Base-by-base conservation (phyloP, 768 basidiomycete species). In the Leccinum olivaceopallidum region DNA sequence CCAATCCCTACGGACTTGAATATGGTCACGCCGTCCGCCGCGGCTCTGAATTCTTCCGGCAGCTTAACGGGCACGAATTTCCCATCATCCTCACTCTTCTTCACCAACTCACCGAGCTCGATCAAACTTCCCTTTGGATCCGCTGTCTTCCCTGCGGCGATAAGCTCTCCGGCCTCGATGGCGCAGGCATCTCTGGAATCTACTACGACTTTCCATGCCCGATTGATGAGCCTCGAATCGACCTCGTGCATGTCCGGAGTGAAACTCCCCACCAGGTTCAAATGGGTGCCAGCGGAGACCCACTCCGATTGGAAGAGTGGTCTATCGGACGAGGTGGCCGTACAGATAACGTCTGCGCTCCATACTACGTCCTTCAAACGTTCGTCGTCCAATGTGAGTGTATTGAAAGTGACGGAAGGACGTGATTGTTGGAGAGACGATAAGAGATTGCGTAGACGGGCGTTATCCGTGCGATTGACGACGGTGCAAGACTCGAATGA, bases 1-100 rank as follows among this genome's bases (percentile, higher is more conserved):
- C 90, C 92, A 6, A 94, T 74, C 2, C 94, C 94, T 6, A 95
- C 94, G 0, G 89, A 90, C 75, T 95, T 95, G 82, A 93, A 95
- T 30, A 95, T 80, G 1, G 88, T 90, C 12, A 94, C 79, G 1
- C 81, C 79, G 1, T 83, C 85, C 4, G 70, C 63, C 26, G 10
- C 9, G 5, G 42, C 65, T 24, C 53, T 60, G 34, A 67, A 44
- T 7, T 20, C 51, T 18, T 32, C 51, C 6, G 65, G 65, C 18
- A 65, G 30, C 28, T 59, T 61, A 10, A 68, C 54, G 32, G 66
- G 48, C 4, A 59, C 53, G 20, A 63, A 53, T 12, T 51, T 58
- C 48, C 64, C 62, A 42, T 62, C 59, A 0, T 55, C 53, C 2
- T 28, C 54, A 42, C 57, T 60, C 42, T 10, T 42, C 55, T 52